Evolutionary conservation across 345 rosid species (phyloP).

Genomic region (Bruguiera gymnorhiza): DNA sequence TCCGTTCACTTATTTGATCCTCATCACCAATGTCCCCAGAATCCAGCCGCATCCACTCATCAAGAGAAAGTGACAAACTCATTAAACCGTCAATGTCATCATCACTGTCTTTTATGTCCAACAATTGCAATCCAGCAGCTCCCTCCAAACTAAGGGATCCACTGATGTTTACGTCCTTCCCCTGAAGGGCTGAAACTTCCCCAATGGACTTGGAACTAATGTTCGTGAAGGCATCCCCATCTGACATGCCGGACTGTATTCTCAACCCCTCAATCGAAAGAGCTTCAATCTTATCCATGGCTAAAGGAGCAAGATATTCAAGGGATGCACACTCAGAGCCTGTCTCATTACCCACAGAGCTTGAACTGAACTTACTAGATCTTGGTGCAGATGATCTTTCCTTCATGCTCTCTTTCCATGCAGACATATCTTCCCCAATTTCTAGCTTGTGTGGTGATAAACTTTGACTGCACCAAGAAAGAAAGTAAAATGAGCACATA

Average conservation of each 20-base stretch:
- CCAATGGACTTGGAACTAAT: conserved; percentile 65
- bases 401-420: conserved; percentile 32
- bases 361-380: conserved; percentile 36
- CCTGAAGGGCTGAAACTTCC: conserved; percentile 69
- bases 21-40: conserved; percentile 78
- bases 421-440: conserved; percentile 32
- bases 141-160: conserved; percentile 77
- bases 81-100: conserved; percentile 71
- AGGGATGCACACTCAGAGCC: conserved; percentile 77
- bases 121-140: conserved; percentile 78
- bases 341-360: conserved; percentile 33
- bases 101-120: conserved; percentile 55
- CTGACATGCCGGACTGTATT: conserved; percentile 87
- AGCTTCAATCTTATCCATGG: conserved; percentile 96
- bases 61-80: conserved; percentile 84
- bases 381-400: conserved; percentile 37
- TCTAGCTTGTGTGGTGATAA: conserved; percentile 36
- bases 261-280: conserved; percentile 92
- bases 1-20: conserved; percentile 72
- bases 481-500: conserved; percentile 17
- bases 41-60: conserved; percentile 92
- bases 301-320: conserved; percentile 96
- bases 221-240: conserved; percentile 67
- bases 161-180: conserved; percentile 50
- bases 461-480: conserved; percentile 44